phyloP scores from a whole-genome alignment of 176 grass and related monocot species.

The Otatea glauca region DNA sequence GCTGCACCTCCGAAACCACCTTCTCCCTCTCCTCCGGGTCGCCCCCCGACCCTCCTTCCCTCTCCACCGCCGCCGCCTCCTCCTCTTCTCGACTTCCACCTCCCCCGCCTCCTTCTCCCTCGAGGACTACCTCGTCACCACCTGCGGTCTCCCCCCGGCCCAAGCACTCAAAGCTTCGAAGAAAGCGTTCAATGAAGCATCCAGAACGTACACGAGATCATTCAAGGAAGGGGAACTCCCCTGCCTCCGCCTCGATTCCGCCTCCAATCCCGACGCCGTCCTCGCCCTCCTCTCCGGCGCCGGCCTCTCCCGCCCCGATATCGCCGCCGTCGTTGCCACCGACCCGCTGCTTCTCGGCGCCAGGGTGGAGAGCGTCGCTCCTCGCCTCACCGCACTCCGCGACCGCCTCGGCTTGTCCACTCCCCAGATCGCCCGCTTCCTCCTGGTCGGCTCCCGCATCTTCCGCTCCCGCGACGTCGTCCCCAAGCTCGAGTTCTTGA shows the following conservation, averaged over 20 bases:
- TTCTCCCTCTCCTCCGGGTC: too few relatives aligned
- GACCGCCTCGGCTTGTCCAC: conserved; percentile 39
- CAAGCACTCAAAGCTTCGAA: neutral
- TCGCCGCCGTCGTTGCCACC: neutral
- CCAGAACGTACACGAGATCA: too few relatives aligned
- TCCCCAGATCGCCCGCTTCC: conserved; percentile 37
- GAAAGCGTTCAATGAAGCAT: neutral
- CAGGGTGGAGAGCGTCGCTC: conserved; percentile 12
- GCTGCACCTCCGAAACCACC: neutral
- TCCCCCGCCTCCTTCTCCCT: neutral
- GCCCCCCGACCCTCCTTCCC: neutral
- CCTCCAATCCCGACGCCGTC: neutral
- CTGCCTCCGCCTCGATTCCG: neutral
- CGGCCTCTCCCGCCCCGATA: neutral
- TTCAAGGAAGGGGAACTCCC: too few relatives aligned
- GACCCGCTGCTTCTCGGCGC: conserved; percentile 6
- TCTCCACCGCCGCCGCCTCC: neutral
- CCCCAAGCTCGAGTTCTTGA: conserved; percentile 40
- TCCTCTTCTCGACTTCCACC: neutral
- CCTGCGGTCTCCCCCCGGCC: neutral
- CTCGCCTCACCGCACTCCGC: conserved; percentile 22
- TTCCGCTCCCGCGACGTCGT: conserved; percentile 7
- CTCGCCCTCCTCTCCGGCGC: neutral
- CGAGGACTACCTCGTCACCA: neutral
- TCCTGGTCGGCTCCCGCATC: neutral